Evolutionary conservation across 2,329 filamentous ascomycete species (phyloP), one percentile per base, ranked within the genome.

Genomic region (Aphanoascus verrucosus): DNA sequence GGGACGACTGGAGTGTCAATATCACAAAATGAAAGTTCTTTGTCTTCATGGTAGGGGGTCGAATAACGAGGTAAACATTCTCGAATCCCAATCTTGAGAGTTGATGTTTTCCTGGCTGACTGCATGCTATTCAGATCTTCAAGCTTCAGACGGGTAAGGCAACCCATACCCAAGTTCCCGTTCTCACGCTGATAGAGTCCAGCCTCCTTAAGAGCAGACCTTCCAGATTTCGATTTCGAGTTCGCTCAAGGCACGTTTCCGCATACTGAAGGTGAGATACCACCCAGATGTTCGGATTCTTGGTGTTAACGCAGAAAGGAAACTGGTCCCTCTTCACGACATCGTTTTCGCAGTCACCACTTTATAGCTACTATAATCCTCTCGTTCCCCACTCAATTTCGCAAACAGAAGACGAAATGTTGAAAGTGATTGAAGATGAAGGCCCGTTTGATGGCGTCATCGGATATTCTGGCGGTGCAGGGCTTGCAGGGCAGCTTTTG

Each of bases 381-480:
- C 19, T 53, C 2, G 48, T 46, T 15, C 49, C 50, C 3, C 23
- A 28, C 2, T 56, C 49, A 8, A 43, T 51, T 14, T 2, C 37
- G 34, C 43, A 43, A 11, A 53, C 42, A 7, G 50, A 53, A 45
- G 50, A 53, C 7, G 50, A 53, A 28, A 20, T 46, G 2, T 28
- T 53, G 42, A 53, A 32, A 17, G 14, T 46, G 43, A 38, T 53
- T 32, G 42, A 51, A n/a, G 28, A 51, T 7, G 49, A 51, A 43
- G 49, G 49, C 5, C 57, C 57, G 5, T 58, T 58, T 51, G 55
- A 58, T 37, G 57, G 57, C 5, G 52, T 55, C 1, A 43, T 58
- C 19, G 55, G 57, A 12, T 58, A 55, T 28, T 58, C 57, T 9
- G 49, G 35, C 12, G 57, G 57, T 12, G 55, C 55, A 3, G 43